Percentiles rank a stretch among this genome's conserved stretches.
phyloP scores from a whole-genome alignment of 1,284 basidiomycete species.

The Ceratobasidium sp. region DNA sequence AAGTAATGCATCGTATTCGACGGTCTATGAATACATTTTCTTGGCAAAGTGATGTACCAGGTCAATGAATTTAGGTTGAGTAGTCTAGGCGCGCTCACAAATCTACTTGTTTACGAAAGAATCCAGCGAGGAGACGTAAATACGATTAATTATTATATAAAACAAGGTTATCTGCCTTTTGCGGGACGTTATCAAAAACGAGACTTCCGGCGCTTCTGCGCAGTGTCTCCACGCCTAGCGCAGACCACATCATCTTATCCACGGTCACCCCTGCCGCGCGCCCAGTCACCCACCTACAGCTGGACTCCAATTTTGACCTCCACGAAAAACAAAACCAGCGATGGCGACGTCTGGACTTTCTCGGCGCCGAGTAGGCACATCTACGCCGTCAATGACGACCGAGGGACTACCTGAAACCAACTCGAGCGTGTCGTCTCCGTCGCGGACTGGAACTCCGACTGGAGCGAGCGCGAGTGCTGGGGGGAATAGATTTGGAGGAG shows the following conservation, averaged over 20 bases:
- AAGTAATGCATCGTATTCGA: too few species aligned
- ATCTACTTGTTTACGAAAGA: too few species aligned
- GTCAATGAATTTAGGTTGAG: too few species aligned
- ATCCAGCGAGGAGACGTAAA: too few species aligned
- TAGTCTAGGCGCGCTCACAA: too few species aligned
- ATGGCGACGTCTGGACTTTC: constrained; percentile 50
- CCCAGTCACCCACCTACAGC: not conserved
- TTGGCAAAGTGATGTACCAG: too few species aligned
- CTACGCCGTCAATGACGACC: constrained; percentile 36
- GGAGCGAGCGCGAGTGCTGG: constrained; percentile 48
- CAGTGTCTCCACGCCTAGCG: constrained; percentile 22
- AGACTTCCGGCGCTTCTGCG: constrained; percentile 7
- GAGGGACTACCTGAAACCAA: not conserved
- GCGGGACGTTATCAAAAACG: constrained; percentile 14
- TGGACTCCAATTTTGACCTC: not conserved
- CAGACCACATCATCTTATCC: too few species aligned
- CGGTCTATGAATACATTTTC: too few species aligned
- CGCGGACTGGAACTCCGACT: constrained; percentile 1
- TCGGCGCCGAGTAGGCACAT: constrained; percentile 49
- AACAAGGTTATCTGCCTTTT: constrained; percentile 1
- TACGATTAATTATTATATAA: too few species aligned
- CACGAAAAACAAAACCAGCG: constrained; percentile 37
- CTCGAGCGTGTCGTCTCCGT: constrained; percentile 8
- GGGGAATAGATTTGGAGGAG: constrained; percentile 53
- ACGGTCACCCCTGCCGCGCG: too few species aligned